A percentile compares a stretch with the other conserved stretches of the same genome.
phyloP scores from a whole-genome alignment of 306 rosid genomes.

The Casuarina glauca region DNA sequence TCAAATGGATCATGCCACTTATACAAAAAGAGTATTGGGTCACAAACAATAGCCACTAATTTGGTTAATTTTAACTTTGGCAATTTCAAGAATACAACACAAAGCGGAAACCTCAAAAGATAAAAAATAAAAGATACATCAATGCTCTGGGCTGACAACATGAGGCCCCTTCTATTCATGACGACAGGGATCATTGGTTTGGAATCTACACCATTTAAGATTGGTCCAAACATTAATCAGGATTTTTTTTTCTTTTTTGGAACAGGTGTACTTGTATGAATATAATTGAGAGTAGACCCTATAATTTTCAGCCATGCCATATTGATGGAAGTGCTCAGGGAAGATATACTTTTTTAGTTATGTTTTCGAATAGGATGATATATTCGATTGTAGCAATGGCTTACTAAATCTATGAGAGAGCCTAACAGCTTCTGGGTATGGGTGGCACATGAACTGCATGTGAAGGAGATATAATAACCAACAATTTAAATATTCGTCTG shows the following conservation, averaged over 20 bases:
- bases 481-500: conserved; percentile 15
- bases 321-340: background rate
- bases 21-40: no score
- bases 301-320: background rate
- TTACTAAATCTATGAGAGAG: background rate
- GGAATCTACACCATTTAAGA: background rate
- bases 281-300: background rate
- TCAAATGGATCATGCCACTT: no score
- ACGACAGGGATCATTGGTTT: background rate
- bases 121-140: background rate
- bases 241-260: no score
- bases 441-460: conserved; percentile 53
- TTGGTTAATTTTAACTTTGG: no score
- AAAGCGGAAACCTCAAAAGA: background rate
- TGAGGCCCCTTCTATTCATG: background rate
- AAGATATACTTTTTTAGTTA: background rate
- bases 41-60: no score
- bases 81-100: background rate
- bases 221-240: background rate
- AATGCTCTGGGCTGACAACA: background rate
- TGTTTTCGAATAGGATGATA: background rate
- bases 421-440: conserved; percentile 33
- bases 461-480: conserved; percentile 24
- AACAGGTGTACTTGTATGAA: no score
- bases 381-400: background rate